Evolutionary conservation across 2,329 filamentous ascomycete genomes (phyloP).

Genomic region (Acarospora socialis): DNA sequence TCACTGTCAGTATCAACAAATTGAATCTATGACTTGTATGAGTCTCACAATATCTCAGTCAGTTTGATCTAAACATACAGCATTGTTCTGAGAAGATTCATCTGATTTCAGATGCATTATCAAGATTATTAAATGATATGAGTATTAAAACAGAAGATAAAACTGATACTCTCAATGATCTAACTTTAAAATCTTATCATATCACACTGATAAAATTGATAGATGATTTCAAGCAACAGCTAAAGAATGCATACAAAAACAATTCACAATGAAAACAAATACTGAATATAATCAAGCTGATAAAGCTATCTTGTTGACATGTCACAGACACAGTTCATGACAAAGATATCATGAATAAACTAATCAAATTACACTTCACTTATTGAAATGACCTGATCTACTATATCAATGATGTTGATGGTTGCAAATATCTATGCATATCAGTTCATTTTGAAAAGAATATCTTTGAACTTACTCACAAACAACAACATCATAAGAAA

Average conservation of each 20-base stretch:
- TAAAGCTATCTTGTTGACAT: not conserved
- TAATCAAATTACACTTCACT: too few species aligned
- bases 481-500: too few species aligned
- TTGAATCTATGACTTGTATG: not conserved
- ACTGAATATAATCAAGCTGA: not conserved
- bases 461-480: not conserved
- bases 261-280: too few species aligned
- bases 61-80: constrained; percentile 2
- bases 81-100: constrained; percentile 3
- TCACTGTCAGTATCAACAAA: not conserved
- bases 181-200: too few species aligned
- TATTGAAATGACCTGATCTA: not conserved
- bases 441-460: not conserved
- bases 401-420: not conserved
- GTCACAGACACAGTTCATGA: constrained; percentile 1
- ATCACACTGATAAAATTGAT: too few species aligned
- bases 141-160: too few species aligned
- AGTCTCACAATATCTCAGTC: not conserved
- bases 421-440: not conserved
- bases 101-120: not conserved
- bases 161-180: not conserved
- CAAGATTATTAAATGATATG: too few species aligned
- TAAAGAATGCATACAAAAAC: too few species aligned
- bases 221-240: not conserved
- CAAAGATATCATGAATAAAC: too few species aligned